These are phyloP conservation scores for Platanthera zijinensis DNA, from an alignment of 106 monocot species.

Conservation along the genomic window DNA sequence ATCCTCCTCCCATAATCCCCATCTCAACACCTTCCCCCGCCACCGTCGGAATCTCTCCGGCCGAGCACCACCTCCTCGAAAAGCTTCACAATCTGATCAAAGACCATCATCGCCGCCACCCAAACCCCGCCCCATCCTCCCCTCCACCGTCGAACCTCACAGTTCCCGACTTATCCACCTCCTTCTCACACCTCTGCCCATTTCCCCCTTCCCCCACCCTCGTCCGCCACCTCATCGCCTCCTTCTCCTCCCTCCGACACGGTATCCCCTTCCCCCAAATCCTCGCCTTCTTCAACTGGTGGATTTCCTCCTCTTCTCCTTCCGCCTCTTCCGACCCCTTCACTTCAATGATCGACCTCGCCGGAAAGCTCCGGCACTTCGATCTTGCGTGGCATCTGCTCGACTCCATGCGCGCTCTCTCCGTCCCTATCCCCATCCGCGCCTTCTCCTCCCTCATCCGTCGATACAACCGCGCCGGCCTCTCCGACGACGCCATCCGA, in stretches of 20 bases:
- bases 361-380: slow-evolving; percentile 73
- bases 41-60: slow-evolving; percentile 5
- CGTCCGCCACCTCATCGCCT: slow-evolving; percentile 37
- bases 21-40: not conserved
- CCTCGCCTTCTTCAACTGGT: slow-evolving; percentile 66
- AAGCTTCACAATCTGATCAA: slow-evolving; percentile 27
- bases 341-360: slow-evolving; percentile 64
- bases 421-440: slow-evolving; percentile 25
- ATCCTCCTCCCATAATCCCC: not conserved
- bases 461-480: slow-evolving; percentile 64
- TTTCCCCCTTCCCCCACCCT: slow-evolving; percentile 29
- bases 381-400: slow-evolving; percentile 64
- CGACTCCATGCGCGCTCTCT: slow-evolving; percentile 38
- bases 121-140: slow-evolving; percentile 3
- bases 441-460: slow-evolving; percentile 59
- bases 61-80: slow-evolving; percentile 33
- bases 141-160: slow-evolving; percentile 25
- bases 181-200: slow-evolving; percentile 3
- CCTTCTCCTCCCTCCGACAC: slow-evolving; percentile 38
- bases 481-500: slow-evolving; percentile 38
- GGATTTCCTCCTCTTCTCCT: slow-evolving; percentile 18
- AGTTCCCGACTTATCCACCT: slow-evolving; percentile 32
- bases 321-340: slow-evolving; percentile 17
- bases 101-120: slow-evolving; percentile 37
- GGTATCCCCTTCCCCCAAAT: slow-evolving; percentile 50